A percentile compares a stretch with the other conserved stretches of the same genome.
Evolutionary conservation across 2,329 filamentous ascomycete genomes (phyloP).

Genomic region (Ophiosphaerella herpotricha): DNA sequence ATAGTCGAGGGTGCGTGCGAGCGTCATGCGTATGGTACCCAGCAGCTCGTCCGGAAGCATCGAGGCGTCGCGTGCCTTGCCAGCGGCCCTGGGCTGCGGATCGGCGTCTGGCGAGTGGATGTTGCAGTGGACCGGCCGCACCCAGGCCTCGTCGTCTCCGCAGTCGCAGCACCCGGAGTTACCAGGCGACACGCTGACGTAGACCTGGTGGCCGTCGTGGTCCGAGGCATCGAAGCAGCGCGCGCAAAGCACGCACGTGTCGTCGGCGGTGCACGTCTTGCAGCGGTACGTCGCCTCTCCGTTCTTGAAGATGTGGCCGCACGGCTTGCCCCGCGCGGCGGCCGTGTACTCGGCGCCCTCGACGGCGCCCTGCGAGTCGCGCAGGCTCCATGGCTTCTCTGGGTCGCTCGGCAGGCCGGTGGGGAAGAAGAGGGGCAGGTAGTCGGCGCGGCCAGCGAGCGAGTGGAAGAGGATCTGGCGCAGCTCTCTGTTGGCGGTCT

Average conservation of each 20-base stretch:
- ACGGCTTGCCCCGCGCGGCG: constrained; percentile 87
- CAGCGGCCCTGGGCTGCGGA: constrained; percentile 50
- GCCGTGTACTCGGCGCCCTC: constrained; percentile 95
- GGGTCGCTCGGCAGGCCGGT: constrained; percentile 64
- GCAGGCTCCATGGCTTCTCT: constrained; percentile 72
- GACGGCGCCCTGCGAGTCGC: constrained; percentile 86
- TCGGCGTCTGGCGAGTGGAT: constrained; percentile 73
- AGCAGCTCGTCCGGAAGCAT: constrained; percentile 74
- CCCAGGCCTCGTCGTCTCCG: constrained; percentile 94
- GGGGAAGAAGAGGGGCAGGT: constrained; percentile 82
- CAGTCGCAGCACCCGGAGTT: constrained; percentile 98
- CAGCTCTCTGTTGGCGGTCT: constrained; percentile 72
- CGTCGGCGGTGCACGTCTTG: constrained; percentile 90
- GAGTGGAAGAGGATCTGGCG: constrained; percentile 83
- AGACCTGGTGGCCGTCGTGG: constrained; percentile 89
- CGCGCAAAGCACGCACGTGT: constrained; percentile 93
- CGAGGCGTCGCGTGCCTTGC: constrained; percentile 60
- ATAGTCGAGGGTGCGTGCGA: constrained; percentile 86
- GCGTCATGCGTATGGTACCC: constrained; percentile 79
- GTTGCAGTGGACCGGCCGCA: constrained; percentile 82
- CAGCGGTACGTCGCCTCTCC: constrained; percentile 95
- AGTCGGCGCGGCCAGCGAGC: constrained; percentile 75
- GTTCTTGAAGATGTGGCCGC: constrained; percentile 94
- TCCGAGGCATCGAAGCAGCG: constrained; percentile 95
- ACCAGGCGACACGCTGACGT: constrained; percentile 83